A percentile compares a stretch with the other conserved stretches of the same genome.
Evolutionary conservation across 1,284 basidiomycete genomes (phyloP).

Genomic region (Irpex lacteus): DNA sequence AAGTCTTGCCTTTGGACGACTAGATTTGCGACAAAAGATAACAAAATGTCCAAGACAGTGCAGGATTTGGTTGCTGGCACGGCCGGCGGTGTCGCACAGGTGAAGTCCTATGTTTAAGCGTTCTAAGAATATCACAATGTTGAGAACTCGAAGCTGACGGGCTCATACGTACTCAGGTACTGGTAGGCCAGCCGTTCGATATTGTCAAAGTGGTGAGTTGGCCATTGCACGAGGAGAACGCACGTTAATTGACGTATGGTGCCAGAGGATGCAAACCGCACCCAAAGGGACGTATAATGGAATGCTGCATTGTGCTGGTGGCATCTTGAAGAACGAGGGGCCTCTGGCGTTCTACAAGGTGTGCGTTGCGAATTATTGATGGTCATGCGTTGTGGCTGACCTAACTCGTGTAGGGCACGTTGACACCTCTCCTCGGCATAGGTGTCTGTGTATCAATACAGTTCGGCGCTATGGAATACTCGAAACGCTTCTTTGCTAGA

Average conservation of each 20-base stretch:
- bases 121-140: conserved; percentile 1
- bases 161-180: conserved; percentile 46
- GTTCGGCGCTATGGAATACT: conserved; percentile 88
- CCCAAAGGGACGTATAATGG: conserved; percentile 85
- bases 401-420: conserved; percentile 65
- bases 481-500: conserved; percentile 80
- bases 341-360: conserved; percentile 97
- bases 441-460: conserved; percentile 96
- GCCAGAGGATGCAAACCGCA: conserved; percentile 90
- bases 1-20: background rate
- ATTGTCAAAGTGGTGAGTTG: conserved; percentile 89
- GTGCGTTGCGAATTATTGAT: conserved; percentile 10
- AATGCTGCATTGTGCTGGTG: conserved; percentile 86
- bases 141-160: conserved; percentile 4
- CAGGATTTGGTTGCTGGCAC: conserved; percentile 88
- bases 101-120: conserved; percentile 26
- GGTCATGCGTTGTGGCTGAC: background rate
- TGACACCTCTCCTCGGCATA: conserved; percentile 92
- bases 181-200: conserved; percentile 95
- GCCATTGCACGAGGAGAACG: conserved; percentile 11
- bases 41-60: conserved; percentile 47
- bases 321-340: conserved; percentile 89
- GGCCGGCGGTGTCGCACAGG: conserved; percentile 87
- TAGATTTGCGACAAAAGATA: background rate
- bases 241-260: conserved; percentile 4